Evolutionary conservation across 805 yeast genomes (phyloP).

Genomic region (Scheffersomyces coipomensis): DNA sequence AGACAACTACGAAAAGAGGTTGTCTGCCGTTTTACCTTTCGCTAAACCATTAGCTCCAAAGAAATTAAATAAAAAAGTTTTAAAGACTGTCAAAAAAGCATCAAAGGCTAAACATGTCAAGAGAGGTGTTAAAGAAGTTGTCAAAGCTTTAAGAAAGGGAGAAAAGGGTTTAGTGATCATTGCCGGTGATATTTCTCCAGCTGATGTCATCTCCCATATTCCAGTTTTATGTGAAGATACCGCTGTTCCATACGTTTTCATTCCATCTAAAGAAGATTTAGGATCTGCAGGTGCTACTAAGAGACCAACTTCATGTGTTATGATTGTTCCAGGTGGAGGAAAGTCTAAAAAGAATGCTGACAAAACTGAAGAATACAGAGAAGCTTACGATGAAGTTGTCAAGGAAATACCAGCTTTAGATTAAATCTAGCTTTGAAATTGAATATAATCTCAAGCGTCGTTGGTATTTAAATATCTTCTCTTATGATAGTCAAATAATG

Average conservation of each 20-base stretch:
- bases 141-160: conserved; percentile 95
- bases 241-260: conserved; percentile 85
- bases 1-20: conserved; percentile 88
- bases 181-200: conserved; percentile 98
- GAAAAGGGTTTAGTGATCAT: conserved; percentile 94
- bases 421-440: too few relatives aligned
- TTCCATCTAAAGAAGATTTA: conserved; percentile 96
- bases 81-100: conserved; percentile 95
- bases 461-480: too few relatives aligned
- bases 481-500: too few relatives aligned
- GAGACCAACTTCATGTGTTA: conserved; percentile 97
- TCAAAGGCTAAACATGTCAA: conserved; percentile 97
- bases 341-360: conserved; percentile 72
- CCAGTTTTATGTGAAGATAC: conserved; percentile 97
- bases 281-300: conserved; percentile 99
- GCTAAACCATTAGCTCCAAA: conserved; percentile 95
- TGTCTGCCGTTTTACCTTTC: conserved; percentile 88
- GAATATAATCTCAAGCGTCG: too few relatives aligned
- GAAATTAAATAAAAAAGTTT: conserved; percentile 90
- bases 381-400: conserved; percentile 87
- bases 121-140: conserved; percentile 98
- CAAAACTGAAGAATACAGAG: conserved; percentile 82
- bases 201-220: conserved; percentile 94
- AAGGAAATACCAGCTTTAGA: conserved; percentile 70
- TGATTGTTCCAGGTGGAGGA: conserved; percentile 96